Conservation (phyloP, 768 basidiomycete species). For the Suillus sp. region DNA sequence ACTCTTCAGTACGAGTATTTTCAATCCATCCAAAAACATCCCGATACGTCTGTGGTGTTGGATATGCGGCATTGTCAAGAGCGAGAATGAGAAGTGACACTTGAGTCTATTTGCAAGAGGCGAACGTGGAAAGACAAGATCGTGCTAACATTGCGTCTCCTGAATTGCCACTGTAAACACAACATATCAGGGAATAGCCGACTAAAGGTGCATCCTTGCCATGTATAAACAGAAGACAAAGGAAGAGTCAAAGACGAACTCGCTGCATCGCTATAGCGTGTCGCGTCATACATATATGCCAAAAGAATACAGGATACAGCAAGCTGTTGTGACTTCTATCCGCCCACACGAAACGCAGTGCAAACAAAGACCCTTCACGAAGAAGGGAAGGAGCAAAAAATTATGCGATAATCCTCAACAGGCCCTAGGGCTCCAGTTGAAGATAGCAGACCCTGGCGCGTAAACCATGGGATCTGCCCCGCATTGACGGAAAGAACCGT, state of each 20-base stretch:
- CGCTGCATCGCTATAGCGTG: background rate
- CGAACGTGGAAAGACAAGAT: too few species aligned
- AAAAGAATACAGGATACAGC: background rate
- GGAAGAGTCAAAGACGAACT: background rate
- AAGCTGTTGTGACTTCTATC: too few species aligned
- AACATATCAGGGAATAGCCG: too few species aligned
- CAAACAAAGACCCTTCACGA: slow-evolving; percentile 30
- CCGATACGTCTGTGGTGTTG: too few species aligned
- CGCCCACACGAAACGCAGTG: background rate
- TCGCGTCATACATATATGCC: background rate
- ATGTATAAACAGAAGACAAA: background rate
- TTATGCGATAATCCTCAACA: slow-evolving; percentile 29
- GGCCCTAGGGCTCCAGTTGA: slow-evolving; percentile 10
- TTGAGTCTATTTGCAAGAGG: too few species aligned
- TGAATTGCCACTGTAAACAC: too few species aligned
- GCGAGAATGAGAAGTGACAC: too few species aligned
- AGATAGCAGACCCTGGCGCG: background rate
- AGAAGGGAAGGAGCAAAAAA: slow-evolving; percentile 38
- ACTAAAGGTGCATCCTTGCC: too few species aligned
- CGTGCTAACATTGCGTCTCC: too few species aligned
- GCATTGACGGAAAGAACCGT: slow-evolving; percentile 3
- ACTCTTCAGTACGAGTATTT: too few species aligned
- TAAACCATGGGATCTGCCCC: background rate
- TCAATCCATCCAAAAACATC: too few species aligned
- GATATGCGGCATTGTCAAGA: too few species aligned